These are phyloP conservation scores for Gastrolobium bilobum DNA, from an alignment of 306 rosid species.

Conservation along the genomic window DNA sequence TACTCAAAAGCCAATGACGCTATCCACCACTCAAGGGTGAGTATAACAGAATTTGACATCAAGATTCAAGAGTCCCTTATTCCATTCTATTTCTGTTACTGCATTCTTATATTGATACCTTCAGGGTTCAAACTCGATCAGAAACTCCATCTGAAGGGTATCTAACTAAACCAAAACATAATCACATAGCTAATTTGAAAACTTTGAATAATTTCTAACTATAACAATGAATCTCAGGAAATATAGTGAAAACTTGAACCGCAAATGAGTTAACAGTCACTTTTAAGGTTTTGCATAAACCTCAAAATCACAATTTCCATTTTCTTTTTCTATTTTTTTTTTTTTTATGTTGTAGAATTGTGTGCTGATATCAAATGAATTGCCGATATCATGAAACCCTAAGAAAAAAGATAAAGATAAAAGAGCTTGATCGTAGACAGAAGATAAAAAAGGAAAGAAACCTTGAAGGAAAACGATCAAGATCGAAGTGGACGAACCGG, in stretches of 20 bases:
- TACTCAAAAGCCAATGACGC: not conserved
- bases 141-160: conserved; percentile 16
- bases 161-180: conserved; percentile 27
- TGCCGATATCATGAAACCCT: conserved; percentile 11
- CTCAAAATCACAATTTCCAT: conserved; percentile 31
- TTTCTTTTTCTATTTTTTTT: not conserved
- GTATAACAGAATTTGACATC: conserved; percentile 3
- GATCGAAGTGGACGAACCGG: conserved; percentile 13
- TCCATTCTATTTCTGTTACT: conserved; percentile 1
- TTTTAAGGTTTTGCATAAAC: conserved; percentile 18
- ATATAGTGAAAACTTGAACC: conserved; percentile 12
- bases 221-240: not conserved
- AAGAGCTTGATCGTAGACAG: conserved; percentile 6
- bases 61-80: conserved; percentile 17
- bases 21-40: not conserved
- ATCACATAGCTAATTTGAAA: conserved; percentile 1
- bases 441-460: conserved; percentile 27
- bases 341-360: not conserved
- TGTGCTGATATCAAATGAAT: not conserved
- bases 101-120: not conserved
- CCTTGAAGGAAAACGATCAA: conserved; percentile 45
- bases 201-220: not conserved
- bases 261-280: not conserved
- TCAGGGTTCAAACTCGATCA: not conserved
- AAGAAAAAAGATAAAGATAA: conserved; percentile 18